phyloP scores from a whole-genome alignment of 1,284 basidiomycete species.

The Hortiboletus rubellus region DNA sequence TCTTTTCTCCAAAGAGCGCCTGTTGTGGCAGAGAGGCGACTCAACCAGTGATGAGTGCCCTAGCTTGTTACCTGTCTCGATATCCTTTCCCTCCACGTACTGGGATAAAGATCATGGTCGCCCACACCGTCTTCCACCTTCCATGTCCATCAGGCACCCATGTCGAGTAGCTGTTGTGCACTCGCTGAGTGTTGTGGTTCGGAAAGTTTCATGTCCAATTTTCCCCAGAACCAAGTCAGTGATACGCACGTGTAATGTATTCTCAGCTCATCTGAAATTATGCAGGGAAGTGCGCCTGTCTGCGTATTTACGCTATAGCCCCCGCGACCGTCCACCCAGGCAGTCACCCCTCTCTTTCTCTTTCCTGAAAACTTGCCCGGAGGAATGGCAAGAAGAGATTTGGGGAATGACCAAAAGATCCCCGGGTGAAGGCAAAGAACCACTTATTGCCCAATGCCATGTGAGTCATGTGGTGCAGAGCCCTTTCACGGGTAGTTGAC shows the following conservation, averaged over 20 bases:
- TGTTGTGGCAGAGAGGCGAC: slow-evolving; percentile 44
- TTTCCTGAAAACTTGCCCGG: slow-evolving; percentile 53
- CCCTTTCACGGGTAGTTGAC: slow-evolving; percentile 1
- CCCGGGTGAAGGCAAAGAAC: slow-evolving; percentile 22
- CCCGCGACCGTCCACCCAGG: slow-evolving; percentile 52
- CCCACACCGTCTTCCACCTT: slow-evolving; percentile 48
- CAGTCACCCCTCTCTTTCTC: slow-evolving; percentile 48
- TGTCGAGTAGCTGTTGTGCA: slow-evolving; percentile 43
- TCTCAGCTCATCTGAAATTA: slow-evolving; percentile 28
- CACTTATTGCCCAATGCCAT: slow-evolving; percentile 43
- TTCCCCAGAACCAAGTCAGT: slow-evolving; percentile 28
- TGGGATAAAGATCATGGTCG: slow-evolving; percentile 31
- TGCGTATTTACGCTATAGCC: slow-evolving; percentile 45
- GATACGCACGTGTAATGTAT: slow-evolving; percentile 4
- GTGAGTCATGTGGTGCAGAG: slow-evolving; percentile 37
- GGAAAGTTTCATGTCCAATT: slow-evolving; percentile 38
- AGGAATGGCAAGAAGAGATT: slow-evolving; percentile 60
- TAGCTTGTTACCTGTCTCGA: slow-evolving; percentile 47
- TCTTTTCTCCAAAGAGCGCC: slow-evolving; percentile 34
- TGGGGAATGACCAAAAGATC: slow-evolving; percentile 40
- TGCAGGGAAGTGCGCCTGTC: slow-evolving; percentile 36
- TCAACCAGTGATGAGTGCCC: slow-evolving; percentile 39
- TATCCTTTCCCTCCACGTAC: slow-evolving; percentile 49
- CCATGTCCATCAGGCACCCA: slow-evolving; percentile 41
- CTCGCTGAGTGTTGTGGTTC: slow-evolving; percentile 45